Evolutionary conservation across 108 stramenopile species (phyloP).

Genomic region (Stephanodiscus triporus): DNA sequence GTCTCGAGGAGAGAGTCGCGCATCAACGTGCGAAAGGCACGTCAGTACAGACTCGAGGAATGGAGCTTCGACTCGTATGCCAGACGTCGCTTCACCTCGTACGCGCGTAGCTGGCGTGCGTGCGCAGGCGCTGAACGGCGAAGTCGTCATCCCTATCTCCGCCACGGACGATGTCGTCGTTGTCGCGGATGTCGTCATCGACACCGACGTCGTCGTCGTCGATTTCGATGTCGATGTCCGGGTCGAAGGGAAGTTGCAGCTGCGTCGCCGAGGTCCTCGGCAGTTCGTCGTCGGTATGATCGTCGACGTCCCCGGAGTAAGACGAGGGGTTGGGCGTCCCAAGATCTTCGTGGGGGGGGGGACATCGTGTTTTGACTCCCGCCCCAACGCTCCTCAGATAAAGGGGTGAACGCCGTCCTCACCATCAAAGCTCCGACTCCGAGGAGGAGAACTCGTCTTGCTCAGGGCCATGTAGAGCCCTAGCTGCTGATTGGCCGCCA

Average conservation of each 20-base stretch:
- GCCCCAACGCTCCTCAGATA: constrained; percentile 2
- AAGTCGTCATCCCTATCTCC: too few species aligned
- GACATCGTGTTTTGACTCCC: too few species aligned
- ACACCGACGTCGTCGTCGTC: too few species aligned
- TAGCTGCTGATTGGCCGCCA: constrained; percentile 44
- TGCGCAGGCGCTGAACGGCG: constrained; percentile 7
- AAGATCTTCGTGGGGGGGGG: too few species aligned
- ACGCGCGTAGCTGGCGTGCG: constrained; percentile 59
- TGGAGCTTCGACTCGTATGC: constrained; percentile 74
- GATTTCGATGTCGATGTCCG: too few species aligned
- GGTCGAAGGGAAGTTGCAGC: not conserved
- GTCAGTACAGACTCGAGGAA: constrained; percentile 76
- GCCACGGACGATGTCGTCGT: not conserved
- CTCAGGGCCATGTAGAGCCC: constrained; percentile 35
- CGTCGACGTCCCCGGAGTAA: not conserved
- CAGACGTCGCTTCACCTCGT: constrained; percentile 65
- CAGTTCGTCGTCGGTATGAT: not conserved
- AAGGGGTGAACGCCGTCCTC: not conserved
- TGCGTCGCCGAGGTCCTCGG: not conserved
- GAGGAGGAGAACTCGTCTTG: constrained; percentile 20
- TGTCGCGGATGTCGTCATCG: not conserved
- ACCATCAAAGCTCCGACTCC: constrained; percentile 5
- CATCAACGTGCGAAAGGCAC: constrained; percentile 72
- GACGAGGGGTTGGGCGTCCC: not conserved
- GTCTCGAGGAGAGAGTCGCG: constrained; percentile 67